These are phyloP conservation scores for Termitomyces sp. DNA, from an alignment of 768 basidiomycete species.

Conservation along the genomic window DNA sequence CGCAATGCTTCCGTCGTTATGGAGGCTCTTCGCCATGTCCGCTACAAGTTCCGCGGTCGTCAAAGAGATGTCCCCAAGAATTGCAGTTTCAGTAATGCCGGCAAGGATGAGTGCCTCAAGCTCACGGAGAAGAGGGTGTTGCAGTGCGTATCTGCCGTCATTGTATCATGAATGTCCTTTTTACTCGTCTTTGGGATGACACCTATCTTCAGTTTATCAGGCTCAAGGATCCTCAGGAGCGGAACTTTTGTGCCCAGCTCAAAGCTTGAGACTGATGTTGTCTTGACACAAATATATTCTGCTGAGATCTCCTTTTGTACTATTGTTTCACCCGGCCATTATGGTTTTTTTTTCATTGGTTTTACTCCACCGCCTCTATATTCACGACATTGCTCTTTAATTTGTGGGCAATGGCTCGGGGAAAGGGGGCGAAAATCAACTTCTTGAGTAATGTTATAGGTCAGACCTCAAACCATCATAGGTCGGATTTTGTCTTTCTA, in stretches of 20 bases:
- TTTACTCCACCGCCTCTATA: constrained; percentile 40
- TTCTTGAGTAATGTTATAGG: background rate
- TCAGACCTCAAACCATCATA: background rate
- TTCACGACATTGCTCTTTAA: constrained; percentile 67
- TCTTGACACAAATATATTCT: too few relatives aligned
- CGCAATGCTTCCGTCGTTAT: constrained; percentile 80
- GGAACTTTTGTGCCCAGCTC: constrained; percentile 81
- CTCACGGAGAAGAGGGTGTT: constrained; percentile 89
- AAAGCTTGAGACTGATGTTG: constrained; percentile 44
- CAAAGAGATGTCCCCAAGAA: constrained; percentile 40
- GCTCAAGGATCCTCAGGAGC: constrained; percentile 78
- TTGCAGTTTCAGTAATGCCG: too few relatives aligned
- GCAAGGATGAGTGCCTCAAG: constrained; percentile 81
- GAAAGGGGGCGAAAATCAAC: constrained; percentile 71
- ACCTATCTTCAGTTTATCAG: constrained; percentile 94
- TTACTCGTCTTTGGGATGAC: constrained; percentile 59
- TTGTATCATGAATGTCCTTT: constrained; percentile 2
- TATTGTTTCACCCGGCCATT: too few relatives aligned
- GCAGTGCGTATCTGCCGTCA: constrained; percentile 49
- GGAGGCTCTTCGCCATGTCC: constrained; percentile 94
- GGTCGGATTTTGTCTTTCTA: background rate
- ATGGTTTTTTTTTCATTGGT: constrained; percentile 19
- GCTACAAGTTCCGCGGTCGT: constrained; percentile 98
- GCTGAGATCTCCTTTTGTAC: too few relatives aligned
- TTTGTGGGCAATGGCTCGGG: constrained; percentile 61